Evolutionary conservation across 805 yeast species (phyloP), one percentile per base, ranked within the genome.

Genomic region (Ogataea salicorniae): DNA sequence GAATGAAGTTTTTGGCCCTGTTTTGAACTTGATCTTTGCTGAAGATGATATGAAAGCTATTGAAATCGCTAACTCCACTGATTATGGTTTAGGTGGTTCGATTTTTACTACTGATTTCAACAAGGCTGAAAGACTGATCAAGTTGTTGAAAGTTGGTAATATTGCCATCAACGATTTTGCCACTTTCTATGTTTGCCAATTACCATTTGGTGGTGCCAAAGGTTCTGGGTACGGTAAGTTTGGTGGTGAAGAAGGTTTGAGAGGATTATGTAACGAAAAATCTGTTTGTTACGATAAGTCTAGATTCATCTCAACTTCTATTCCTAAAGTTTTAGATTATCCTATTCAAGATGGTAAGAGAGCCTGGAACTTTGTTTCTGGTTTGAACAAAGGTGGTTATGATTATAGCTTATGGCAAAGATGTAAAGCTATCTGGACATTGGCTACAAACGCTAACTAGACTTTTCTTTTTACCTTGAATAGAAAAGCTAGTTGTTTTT

Each of bases 111-210:
- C 72, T 17, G 73, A 77, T 57, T 77, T 78, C 62, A 57, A 64
- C 6, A 77, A 75, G 45, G 77, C 90, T 49, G 79, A 81, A 58
- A 68, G 70, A 42, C 80, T 89, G 31, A 87, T 91, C 13, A 73
- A 81, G 55, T 64, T 69, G 8, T 67, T 94, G 56, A 75, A 81
- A 35, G 77, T 91, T 39, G 99, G 99, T 22, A 94, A 91, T 61
- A 95, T 94, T 41, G 97, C 99, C 8, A 87, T 94, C 52, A 94
- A 94, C 66, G 99, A 94, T 70, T 94, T 94, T 73, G 99, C 98
- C 7, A 92, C 98, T 0, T 94, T 82, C 62, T 89, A 91, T 61
- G 88, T 94, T 34, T 91, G 97, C 56, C 99, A 94, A 68, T 74
- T 94, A 56, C 99, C 99, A 33, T 94, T 94, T 69, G 99, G 99